phyloP scores from a whole-genome alignment of 2,329 filamentous ascomycete species.

The Colletotrichum falcatum region DNA sequence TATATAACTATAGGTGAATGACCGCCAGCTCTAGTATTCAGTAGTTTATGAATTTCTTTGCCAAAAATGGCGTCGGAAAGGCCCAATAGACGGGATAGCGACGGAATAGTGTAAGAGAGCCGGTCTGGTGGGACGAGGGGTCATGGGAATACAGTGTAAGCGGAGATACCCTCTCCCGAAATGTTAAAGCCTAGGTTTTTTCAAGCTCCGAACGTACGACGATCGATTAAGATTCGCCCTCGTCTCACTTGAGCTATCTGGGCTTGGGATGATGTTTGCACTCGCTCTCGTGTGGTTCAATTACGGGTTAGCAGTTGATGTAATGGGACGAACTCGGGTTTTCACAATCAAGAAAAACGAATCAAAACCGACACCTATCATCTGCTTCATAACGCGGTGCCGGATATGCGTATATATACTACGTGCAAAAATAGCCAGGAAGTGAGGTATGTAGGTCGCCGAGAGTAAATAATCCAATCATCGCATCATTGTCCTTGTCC shows the following conservation, averaged over 20 bases:
- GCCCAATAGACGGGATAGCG: not conserved
- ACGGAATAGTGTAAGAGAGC: not conserved
- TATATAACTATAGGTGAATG: not conserved
- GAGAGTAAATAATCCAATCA: constrained; percentile 30
- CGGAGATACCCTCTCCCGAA: not conserved
- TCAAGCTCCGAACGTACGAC: not conserved
- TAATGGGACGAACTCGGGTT: constrained; percentile 8
- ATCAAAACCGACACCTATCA: not conserved
- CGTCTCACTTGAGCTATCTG: not conserved
- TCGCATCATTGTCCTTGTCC: constrained; percentile 36
- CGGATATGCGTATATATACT: constrained; percentile 8
- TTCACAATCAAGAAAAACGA: not conserved
- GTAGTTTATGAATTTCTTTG: not conserved
- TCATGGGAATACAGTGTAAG: not conserved
- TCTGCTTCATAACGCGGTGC: constrained; percentile 30
- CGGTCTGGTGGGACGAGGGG: not conserved
- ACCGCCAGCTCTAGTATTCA: not conserved
- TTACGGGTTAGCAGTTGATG: too few species aligned
- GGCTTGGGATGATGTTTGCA: not conserved
- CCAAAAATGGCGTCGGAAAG: not conserved
- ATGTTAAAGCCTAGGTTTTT: not conserved
- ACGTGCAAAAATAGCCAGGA: constrained; percentile 6
- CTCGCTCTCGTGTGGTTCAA: not conserved
- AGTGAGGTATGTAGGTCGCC: constrained; percentile 36
- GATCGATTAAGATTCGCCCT: not conserved